Evolutionary conservation across 1,284 basidiomycete genomes (phyloP).

Genomic region (Rhodotorula sp.): DNA sequence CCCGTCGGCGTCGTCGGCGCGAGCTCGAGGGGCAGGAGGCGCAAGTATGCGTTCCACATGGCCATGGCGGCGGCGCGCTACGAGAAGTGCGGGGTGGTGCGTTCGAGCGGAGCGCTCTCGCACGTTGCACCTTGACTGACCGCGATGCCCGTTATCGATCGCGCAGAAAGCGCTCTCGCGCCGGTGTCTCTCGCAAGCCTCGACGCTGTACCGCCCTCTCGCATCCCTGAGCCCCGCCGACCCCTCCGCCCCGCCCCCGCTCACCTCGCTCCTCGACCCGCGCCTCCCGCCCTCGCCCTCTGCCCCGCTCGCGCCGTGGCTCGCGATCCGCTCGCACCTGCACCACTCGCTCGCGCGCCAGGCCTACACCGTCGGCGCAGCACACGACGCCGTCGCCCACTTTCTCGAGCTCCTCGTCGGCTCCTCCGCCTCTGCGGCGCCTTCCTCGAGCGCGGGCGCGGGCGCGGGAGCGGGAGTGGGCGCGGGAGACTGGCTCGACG

Average conservation of each 20-base stretch:
- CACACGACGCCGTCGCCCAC: constrained; percentile 54
- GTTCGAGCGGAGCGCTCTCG: constrained; percentile 24
- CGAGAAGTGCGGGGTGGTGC: constrained; percentile 57
- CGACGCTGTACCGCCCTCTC: constrained; percentile 46
- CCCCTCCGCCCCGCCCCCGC: background rate
- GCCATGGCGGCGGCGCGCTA: constrained; percentile 57
- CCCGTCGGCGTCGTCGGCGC: constrained; percentile 38
- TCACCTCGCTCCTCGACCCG: constrained; percentile 3
- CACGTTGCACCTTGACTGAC: too few relatives aligned
- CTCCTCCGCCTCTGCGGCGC: background rate
- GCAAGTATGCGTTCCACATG: constrained; percentile 56
- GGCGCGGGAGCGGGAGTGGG: background rate
- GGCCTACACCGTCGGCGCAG: constrained; percentile 57
- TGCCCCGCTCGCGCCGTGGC: background rate
- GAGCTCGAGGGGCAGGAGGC: constrained; percentile 44
- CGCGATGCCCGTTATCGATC: background rate
- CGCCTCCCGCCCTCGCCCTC: background rate
- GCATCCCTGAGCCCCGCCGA: background rate
- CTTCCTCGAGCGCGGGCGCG: constrained; percentile 6
- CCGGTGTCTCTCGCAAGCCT: constrained; percentile 52
- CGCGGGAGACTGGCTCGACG: constrained; percentile 53
- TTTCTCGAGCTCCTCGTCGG: constrained; percentile 52
- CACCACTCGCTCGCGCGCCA: constrained; percentile 57
- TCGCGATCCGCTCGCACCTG: constrained; percentile 53
- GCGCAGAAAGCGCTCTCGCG: constrained; percentile 54